Evolutionary conservation across 371 early-diverging fungal species (phyloP), one percentile per base, ranked within the genome.

Genomic region (Apophysomyces elegans): DNA sequence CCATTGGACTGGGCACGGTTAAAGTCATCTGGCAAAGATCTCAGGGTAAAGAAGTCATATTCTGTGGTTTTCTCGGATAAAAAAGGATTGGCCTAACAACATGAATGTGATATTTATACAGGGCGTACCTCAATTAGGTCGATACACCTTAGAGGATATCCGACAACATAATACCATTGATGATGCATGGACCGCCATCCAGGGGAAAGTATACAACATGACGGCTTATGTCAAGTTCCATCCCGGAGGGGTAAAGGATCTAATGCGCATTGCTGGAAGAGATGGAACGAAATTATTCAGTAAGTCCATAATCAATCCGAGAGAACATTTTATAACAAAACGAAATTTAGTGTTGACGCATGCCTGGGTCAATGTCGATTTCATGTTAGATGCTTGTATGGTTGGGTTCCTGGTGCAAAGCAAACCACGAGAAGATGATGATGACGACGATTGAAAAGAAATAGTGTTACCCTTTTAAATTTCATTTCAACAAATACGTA

Each of bases 141-240:
- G 88, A 62, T 89, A 84, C 71, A 93, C 95, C 2, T 74, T 89
- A 36, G 87, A 88, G 8, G 96, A 98, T 41, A 65, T 99, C 21
- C 84, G 86, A 35, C 67, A 81, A 56, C 99, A 99, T 78, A 90
- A 85, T 47, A 84, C 85, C 44, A 68, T 74, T 60, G 88, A 91
- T 32, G 97, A 98, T 78, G 88, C 91, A 61, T 99, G 99, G 99
- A 95, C 96, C 65, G 93, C 94, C 14, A 80, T 98, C 50, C 84
- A 89, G 21, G 96, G 96, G 38, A 93, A 93, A 68, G 95, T 99
- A 1, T 99, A 97, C 78, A 97, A 99, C 71, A 87, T 96, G 32
- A 96, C 99, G 18, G 83, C 90, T 4, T 99, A 98, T 73, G 36
- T 98, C n/a, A 87, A 93, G 56, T 96, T 92, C 71, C 99, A 99